phyloP scores from a whole-genome alignment of 164 flowering plant species.

The Tetracentron sinense region DNA sequence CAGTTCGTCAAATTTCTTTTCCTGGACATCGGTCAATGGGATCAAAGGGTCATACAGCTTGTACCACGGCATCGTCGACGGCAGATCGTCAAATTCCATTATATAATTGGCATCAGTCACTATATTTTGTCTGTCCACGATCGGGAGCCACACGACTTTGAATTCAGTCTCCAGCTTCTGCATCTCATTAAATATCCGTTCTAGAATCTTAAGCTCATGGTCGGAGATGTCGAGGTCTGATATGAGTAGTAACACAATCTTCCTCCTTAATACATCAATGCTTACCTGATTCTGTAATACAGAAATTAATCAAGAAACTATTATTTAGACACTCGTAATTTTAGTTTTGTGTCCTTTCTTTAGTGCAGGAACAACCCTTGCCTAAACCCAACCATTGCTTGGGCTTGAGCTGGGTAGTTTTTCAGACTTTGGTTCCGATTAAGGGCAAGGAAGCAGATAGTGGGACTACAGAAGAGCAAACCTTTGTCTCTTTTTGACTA shows the following conservation, averaged over 20 bases:
- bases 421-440: too few species aligned
- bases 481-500: slow-evolving; percentile 26
- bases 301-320: background rate
- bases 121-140: slow-evolving; percentile 12
- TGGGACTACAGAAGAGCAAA: slow-evolving; percentile 3
- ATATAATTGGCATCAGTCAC: too few species aligned
- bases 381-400: too few species aligned
- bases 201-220: slow-evolving; percentile 15
- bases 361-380: too few species aligned
- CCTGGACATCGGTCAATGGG: slow-evolving; percentile 7
- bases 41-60: too few species aligned
- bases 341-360: too few species aligned
- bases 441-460: too few species aligned
- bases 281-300: slow-evolving; percentile 1
- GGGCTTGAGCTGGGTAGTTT: too few species aligned
- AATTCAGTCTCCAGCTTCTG: slow-evolving; percentile 2
- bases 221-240: slow-evolving; percentile 23
- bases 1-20: slow-evolving; percentile 14
- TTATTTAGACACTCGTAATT: too few species aligned
- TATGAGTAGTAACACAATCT: slow-evolving; percentile 20
- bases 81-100: too few species aligned
- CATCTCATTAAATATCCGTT: slow-evolving; percentile 14
- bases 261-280: slow-evolving; percentile 22
- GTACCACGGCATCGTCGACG: too few species aligned
- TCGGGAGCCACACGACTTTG: slow-evolving; percentile 28